phyloP scores from a whole-genome alignment of 2,329 filamentous ascomycete genomes.

The Aspergillus nomiae region DNA sequence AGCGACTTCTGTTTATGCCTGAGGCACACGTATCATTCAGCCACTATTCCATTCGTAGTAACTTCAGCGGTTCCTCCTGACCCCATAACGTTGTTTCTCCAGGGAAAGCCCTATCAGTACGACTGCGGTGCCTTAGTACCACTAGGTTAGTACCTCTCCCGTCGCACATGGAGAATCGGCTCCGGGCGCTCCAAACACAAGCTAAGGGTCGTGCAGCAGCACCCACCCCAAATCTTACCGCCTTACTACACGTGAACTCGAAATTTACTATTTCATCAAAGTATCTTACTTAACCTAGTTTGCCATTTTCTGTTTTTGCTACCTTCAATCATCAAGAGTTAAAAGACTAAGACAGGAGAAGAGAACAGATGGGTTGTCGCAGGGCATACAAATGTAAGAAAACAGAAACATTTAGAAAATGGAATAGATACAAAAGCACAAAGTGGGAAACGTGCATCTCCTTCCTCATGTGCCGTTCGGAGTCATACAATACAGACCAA shows the following conservation, averaged over 20 bases:
- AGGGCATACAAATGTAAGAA: constrained; percentile 5
- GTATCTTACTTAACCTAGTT: neutral
- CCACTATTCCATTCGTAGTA: neutral
- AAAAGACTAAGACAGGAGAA: constrained; percentile 4
- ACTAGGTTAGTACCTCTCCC: no score
- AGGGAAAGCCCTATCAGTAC: neutral
- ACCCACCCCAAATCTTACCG: no score
- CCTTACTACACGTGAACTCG: neutral
- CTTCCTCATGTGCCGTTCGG: constrained; percentile 12
- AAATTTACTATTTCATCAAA: neutral
- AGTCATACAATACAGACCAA: constrained; percentile 27
- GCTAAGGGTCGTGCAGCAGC: neutral
- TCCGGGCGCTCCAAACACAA: neutral
- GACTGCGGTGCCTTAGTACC: neutral
- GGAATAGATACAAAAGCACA: constrained; percentile 10
- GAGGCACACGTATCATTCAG: constrained; percentile 5
- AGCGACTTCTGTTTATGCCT: constrained; percentile 15
- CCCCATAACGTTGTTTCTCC: neutral
- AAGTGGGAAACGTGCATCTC: constrained; percentile 10
- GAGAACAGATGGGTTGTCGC: constrained; percentile 12
- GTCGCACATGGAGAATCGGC: no score
- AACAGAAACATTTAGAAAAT: neutral
- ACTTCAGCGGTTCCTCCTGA: neutral
- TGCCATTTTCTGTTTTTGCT: constrained; percentile 6
- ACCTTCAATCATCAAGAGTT: constrained; percentile 1